Conservation (phyloP, 2,329 filamentous ascomycete species). For the Colletotrichum limetticola region DNA sequence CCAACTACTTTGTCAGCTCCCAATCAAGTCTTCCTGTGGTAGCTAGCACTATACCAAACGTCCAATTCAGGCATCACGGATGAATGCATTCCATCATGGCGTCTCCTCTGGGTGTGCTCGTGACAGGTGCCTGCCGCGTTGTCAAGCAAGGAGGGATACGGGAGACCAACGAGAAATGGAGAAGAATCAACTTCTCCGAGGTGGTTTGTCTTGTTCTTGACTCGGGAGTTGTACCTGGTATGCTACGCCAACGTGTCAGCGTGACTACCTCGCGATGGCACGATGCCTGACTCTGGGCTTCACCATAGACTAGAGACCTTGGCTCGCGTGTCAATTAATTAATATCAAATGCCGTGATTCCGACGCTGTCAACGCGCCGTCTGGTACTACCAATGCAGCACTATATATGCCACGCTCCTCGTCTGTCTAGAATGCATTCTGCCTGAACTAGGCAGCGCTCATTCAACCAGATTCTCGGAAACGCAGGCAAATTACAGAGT, state of each 20-base stretch:
- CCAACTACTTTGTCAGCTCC: neutral
- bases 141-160: neutral
- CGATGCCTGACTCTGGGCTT: neutral
- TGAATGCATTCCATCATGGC: conserved; percentile 27
- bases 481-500: neutral
- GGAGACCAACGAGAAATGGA: neutral
- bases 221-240: neutral
- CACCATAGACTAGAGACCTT: neutral
- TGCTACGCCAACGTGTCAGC: neutral
- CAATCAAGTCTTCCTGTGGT: conserved; percentile 4
- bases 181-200: neutral
- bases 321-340: neutral
- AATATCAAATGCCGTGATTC: conserved; percentile 4
- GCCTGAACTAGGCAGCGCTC: conserved; percentile 23
- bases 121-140: conserved; percentile 5
- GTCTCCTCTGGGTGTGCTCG: conserved; percentile 1
- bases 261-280: neutral
- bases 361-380: neutral
- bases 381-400: neutral
- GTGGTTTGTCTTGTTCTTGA: neutral
- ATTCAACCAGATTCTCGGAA: conserved; percentile 10
- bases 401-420: conserved; percentile 28
- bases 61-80: conserved; percentile 31
- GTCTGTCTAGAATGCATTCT: conserved; percentile 2
- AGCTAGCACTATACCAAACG: neutral